Conservation (phyloP, 768 basidiomycete species). For the Phylloporus arenicola region DNA sequence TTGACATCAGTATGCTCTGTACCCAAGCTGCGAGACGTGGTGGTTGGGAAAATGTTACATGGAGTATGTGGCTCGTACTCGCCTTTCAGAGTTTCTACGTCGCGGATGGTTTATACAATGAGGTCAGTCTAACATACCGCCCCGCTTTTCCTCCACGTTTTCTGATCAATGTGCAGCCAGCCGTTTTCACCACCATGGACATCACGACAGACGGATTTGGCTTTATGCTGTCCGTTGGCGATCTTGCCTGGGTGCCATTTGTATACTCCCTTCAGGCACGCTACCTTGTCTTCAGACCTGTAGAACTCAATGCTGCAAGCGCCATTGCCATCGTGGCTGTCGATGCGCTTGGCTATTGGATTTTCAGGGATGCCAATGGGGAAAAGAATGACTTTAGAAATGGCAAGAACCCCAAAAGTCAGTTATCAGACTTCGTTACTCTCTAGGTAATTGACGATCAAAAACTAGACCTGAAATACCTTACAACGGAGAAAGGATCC, state of each 20-base stretch:
- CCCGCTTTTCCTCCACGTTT: background rate
- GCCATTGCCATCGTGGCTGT: conserved; percentile 56
- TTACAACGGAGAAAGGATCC: conserved; percentile 79
- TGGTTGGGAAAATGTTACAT: conserved; percentile 58
- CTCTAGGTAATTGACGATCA: conserved; percentile 2
- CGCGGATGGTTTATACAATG: conserved; percentile 81
- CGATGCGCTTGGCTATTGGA: conserved; percentile 77
- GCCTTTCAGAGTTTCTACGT: conserved; percentile 87
- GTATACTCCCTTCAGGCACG: conserved; percentile 91
- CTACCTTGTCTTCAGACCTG: conserved; percentile 85
- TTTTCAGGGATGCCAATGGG: conserved; percentile 83
- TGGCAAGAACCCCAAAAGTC: conserved; percentile 91
- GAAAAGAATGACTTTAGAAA: conserved; percentile 97
- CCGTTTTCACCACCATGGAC: conserved; percentile 93
- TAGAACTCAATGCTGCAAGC: conserved; percentile 61
- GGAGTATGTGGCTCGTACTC: conserved; percentile 88
- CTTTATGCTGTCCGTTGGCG: conserved; percentile 95
- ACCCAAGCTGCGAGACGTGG: conserved; percentile 82
- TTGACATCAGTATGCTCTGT: conserved; percentile 88
- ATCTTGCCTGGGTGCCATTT: conserved; percentile 92
- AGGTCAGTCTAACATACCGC: conserved; percentile 44
- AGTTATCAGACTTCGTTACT: background rate
- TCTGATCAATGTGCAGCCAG: conserved; percentile 45
- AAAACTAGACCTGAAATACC: conserved; percentile 61
- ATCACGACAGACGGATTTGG: conserved; percentile 97